phyloP scores from a whole-genome alignment of 345 rosid genomes.

The Crucihimalaya himalaica region DNA sequence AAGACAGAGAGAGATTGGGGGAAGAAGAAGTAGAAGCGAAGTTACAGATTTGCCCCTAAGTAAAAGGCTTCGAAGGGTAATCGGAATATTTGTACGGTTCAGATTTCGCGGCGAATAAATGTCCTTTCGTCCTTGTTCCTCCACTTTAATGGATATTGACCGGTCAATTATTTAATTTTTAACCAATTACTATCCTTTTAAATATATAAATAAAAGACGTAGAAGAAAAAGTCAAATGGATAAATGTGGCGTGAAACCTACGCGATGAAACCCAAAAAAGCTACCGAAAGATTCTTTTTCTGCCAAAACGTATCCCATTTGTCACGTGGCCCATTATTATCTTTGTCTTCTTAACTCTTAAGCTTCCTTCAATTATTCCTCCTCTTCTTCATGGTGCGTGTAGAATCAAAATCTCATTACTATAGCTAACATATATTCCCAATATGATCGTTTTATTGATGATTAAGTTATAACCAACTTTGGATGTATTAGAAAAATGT shows the following conservation, averaged over 20 bases:
- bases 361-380: background rate
- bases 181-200: background rate
- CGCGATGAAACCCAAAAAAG: constrained; percentile 34
- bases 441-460: background rate
- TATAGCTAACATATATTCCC: background rate
- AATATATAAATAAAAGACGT: background rate
- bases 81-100: constrained; percentile 38
- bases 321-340: constrained; percentile 38
- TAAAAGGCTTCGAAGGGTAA: constrained; percentile 14
- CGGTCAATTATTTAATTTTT: constrained; percentile 7
- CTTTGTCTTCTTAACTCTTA: background rate
- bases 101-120: constrained; percentile 39
- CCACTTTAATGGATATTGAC: constrained; percentile 28
- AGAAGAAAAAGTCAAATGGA: constrained; percentile 38
- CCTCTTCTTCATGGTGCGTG: background rate
- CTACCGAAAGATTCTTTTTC: constrained; percentile 29
- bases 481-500: background rate
- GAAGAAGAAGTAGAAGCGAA: background rate
- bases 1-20: constrained; percentile 20
- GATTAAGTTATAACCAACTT: background rate
- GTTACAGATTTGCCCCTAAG: constrained; percentile 18
- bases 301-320: constrained; percentile 23
- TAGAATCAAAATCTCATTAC: background rate
- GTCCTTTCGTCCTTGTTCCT: constrained; percentile 37
- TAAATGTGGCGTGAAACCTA: constrained; percentile 43